Evolutionary conservation across 208 protist genomes (phyloP), one percentile per base, ranked within the genome.

Genomic region (Acanthamoeba triangularis): DNA sequence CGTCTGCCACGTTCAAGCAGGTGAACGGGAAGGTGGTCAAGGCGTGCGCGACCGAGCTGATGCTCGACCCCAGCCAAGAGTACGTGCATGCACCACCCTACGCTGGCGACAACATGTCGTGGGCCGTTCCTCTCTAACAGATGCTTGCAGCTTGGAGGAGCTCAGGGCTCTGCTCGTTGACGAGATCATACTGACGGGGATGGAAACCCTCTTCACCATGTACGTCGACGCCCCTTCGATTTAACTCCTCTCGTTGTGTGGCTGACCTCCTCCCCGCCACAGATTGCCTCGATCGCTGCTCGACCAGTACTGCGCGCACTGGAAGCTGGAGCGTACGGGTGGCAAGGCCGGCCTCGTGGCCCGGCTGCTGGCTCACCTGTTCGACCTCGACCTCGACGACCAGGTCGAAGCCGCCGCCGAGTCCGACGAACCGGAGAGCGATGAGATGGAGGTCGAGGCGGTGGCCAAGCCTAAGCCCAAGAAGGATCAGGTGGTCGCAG

Each of bases 311-410:
- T 85, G 44, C 47, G 76, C 11, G 11, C 28, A 49, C 13, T 85
- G 76, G 76, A 11, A 56, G 28, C 23, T 85, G 41, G 76, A 85
- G 28, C 20, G 30, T 10, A 67, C 61, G 23, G 76, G 44, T 13
- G 44, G 76, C 28, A 49, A 56, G n/a, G 28, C 25, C 10, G 37
- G 37, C 16, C 76, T 85, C 76, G 47, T 85, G 2, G 76, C 76
- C 20, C 35, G 76, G 25, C 76, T 85, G 37, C 37, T 85, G 23
- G 20, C n/a, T 8, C 76, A 85, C 44, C 76, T 85, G 76, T 59
- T 49, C 11, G 44, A 49, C 37, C 76, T 85, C 76, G 76, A 85
- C 44, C 47, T 85, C 23, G 76, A 85, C 8, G 35, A 85, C 25
- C 47, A 30, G 44, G 7, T 76, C 28, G 65, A 14, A 14, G 10